A percentile compares a stretch with the other conserved stretches of the same genome.
Evolutionary conservation across 495 filamentous ascomycete species (phyloP).

Genomic region (Sordaria brevicollis): DNA sequence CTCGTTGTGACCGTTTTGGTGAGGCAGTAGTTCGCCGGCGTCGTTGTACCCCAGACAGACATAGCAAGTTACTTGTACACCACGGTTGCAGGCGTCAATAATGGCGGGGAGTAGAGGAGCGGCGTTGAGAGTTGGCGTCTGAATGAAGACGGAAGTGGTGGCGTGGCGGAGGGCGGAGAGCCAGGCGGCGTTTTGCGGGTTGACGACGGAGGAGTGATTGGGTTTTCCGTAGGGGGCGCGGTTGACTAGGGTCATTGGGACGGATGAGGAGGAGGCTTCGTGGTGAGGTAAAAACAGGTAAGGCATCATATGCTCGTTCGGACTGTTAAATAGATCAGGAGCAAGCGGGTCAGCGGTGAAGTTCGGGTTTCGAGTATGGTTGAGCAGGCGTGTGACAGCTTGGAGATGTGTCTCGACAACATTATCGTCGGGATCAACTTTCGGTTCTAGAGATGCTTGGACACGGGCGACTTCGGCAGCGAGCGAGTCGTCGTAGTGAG

Average conservation of each 20-base stretch:
- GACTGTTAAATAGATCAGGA: constrained; percentile 32
- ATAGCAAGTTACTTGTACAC: constrained; percentile 56
- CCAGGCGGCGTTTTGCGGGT: constrained; percentile 65
- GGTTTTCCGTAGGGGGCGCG: constrained; percentile 54
- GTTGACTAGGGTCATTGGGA: constrained; percentile 64
- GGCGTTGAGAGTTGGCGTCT: constrained; percentile 68
- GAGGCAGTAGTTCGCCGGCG: constrained; percentile 60
- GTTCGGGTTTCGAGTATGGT: constrained; percentile 45
- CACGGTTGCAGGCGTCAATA: constrained; percentile 50
- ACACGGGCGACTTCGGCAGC: constrained; percentile 48
- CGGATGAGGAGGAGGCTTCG: constrained; percentile 34
- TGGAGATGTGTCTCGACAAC: constrained; percentile 38
- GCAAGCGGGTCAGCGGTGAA: constrained; percentile 36
- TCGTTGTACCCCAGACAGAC: constrained; percentile 74
- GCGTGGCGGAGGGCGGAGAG: constrained; percentile 59
- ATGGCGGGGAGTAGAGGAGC: constrained; percentile 54
- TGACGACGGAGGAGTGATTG: constrained; percentile 45
- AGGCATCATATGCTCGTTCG: constrained; percentile 48
- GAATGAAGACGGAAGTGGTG: constrained; percentile 52
- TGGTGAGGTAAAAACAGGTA: constrained; percentile 29
- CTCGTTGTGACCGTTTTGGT: constrained; percentile 69
- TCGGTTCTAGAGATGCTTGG: constrained; percentile 42
- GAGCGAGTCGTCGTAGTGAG: constrained; percentile 53
- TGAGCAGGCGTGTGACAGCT: constrained; percentile 52
- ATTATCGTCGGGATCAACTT: constrained; percentile 7